phyloP scores from a whole-genome alignment of 345 rosid species.

The Microcos paniculata region DNA sequence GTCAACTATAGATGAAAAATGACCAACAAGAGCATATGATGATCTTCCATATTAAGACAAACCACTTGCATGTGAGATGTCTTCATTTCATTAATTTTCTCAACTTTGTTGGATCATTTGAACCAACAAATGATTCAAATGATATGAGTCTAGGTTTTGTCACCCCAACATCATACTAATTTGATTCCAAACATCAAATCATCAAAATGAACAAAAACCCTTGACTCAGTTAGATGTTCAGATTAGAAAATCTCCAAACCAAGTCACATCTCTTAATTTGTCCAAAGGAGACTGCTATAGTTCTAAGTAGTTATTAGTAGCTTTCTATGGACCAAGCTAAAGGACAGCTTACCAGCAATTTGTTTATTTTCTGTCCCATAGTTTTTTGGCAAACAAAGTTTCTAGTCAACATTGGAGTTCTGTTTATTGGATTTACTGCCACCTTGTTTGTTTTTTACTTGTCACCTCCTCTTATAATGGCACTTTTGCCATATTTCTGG shows the following conservation, averaged over 20 bases:
- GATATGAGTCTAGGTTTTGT: not conserved
- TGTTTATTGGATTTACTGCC: not conserved
- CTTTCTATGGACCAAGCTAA: not conserved
- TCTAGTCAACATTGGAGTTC: not conserved
- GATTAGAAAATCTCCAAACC: not conserved
- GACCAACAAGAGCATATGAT: not conserved
- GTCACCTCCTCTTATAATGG: not conserved
- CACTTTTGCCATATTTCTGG: not conserved
- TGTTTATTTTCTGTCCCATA: not conserved
- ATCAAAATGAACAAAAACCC: not conserved
- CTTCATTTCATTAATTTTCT: not conserved
- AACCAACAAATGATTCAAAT: not conserved
- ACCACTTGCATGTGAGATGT: constrained; percentile 1
- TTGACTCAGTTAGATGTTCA: not conserved
- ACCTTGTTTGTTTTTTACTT: not conserved
- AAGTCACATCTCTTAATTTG: not conserved
- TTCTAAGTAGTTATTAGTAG: not conserved
- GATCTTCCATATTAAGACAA: not conserved
- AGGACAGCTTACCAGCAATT: not conserved
- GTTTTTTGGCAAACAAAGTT: constrained; percentile 1
- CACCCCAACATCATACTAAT: constrained; percentile 5
- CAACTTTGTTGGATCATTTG: not conserved
- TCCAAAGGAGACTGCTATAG: not conserved
- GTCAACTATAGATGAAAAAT: not conserved
- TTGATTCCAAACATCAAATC: not conserved